Evolutionary conservation across 2,329 filamentous ascomycete genomes (phyloP), one percentile per base, ranked within the genome.

Genomic region (Raffaelea arxii): DNA sequence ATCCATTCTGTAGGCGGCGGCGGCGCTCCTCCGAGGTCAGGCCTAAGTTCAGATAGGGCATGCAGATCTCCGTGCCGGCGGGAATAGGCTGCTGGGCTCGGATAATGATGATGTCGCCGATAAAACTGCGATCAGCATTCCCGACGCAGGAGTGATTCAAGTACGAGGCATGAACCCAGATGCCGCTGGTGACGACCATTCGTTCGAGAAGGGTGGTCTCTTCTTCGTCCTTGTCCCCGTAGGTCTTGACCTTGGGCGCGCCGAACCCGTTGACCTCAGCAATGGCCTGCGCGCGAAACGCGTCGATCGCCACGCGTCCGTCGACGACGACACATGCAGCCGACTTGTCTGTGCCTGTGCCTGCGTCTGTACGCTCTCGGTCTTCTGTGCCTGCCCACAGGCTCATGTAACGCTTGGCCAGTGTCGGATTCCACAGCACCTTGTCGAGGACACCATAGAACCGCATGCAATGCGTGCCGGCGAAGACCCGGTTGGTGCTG

Each of bases 111-210:
- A 63, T 51, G 47, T 63, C 65, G 10, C 65, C 65, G 12, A 67
- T 52, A 49, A 64, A 65, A 6, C 58, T 51, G 27, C 62, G 58
- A 32, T 49, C 53, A 19, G 53, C 55, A 44, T 65, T 67, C 37
- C 55, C 53, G 10, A 58, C 49, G 44, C 65, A 68, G 4, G 59
- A 59, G 46, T 68, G 64, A 51, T 67, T 67, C 48, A 63, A 61
- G 49, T 63, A 63, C 14, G 64, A 59, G 11, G 62, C 57, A 6
- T 56, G 52, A 1, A 53, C 53, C 63, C 62, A 67, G 12, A 66
- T 51, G 6, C 62, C 64, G n/a, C n/a, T n/a, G 46, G 54, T 55
- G 12, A 27, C 18, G 25, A 49, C 14, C 25, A 32, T 41, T 18
- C 44, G 21, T 47, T 9, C 18, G 14, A 18, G 11, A 16, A 14